Evolutionary conservation across 164 flowering plant genomes (phyloP), one percentile per base, ranked within the genome.

Genomic region (Buxus sempervirens): DNA sequence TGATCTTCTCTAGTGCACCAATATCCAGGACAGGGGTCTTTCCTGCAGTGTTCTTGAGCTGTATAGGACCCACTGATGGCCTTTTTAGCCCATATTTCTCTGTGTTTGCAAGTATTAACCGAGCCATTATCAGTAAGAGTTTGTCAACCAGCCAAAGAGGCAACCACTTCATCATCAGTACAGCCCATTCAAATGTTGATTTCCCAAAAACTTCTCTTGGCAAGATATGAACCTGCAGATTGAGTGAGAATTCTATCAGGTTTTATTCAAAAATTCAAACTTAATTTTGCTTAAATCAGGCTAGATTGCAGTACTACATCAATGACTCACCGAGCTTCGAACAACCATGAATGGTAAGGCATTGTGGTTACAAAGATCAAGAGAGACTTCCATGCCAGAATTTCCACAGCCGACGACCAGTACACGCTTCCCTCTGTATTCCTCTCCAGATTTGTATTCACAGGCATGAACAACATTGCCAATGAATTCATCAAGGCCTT

Each of bases 11-110:
- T 7, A 92, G 56, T 19, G 96, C 82, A 24, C 96, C 98, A 58
- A 90, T 81, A 71, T 92, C 98, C 77, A 92, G 64, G 25, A 92
- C 98, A 9, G 98, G 96, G 59, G 95, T 86, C 70, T 87, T 92
- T 14, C 95, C 98, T 51, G 67, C 42, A 0, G 70, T 74, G 79
- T 86, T 85, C 75, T 92, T 92, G 19, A 90, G 88, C 81, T 83
- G 64, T 14, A 92, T 25, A 9, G 98, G 98, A 0, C 98, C 98
- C 54, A 68, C 64, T 9, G 69, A 48, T 23, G 98, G 96, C 66
- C 98, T 77, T 54, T 77, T 87, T 13, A 92, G 68, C 1, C 98
- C 98, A 62, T 82, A 82, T 54, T 87, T 87, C 19, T 79, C 84
- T 14, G 77, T 62, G 53, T 78, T 82, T 38, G 96, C 96, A 0